Evolutionary conservation across 2,329 filamentous ascomycete species (phyloP).

Genomic region (Tolypocladium sp.): DNA sequence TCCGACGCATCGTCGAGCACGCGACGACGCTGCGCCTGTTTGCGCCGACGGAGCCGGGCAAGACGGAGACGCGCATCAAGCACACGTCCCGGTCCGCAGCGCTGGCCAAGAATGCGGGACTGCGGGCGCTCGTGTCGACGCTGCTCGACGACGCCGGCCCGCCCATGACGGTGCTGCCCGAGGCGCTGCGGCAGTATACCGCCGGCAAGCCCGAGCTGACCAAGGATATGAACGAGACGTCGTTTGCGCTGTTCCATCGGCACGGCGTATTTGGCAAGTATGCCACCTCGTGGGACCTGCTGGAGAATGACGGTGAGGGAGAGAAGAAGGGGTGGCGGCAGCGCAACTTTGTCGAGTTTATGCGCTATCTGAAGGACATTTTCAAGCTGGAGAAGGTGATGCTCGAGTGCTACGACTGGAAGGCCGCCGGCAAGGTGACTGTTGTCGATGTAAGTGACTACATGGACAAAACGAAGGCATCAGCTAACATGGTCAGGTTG

Average conservation of each 20-base stretch:
- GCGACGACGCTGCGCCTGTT: conserved; percentile 29
- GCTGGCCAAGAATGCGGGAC: conserved; percentile 19
- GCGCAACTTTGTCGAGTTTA: conserved; percentile 29
- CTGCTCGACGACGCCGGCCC: conserved; percentile 27
- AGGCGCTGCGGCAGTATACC: conserved; percentile 21
- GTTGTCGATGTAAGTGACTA: conserved; percentile 30
- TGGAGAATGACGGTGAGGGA: conserved; percentile 30
- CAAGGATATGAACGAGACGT: conserved; percentile 23
- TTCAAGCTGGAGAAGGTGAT: conserved; percentile 26
- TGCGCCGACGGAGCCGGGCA: conserved; percentile 12
- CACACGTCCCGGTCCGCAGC: conserved; percentile 30
- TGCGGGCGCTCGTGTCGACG: conserved; percentile 25
- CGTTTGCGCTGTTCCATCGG: conserved; percentile 25
- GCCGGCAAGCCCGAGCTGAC: conserved; percentile 19
- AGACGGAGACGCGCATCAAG: conserved; percentile 12
- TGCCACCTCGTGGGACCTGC: conserved; percentile 26
- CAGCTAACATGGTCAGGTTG: conserved; percentile 18
- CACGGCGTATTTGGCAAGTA: conserved; percentile 19
- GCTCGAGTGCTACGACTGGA: conserved; percentile 25
- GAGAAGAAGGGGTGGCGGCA: conserved; percentile 26
- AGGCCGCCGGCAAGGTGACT: conserved; percentile 20
- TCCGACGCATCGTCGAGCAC: conserved; percentile 27
- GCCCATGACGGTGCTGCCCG: conserved; percentile 23
- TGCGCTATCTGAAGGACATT: conserved; percentile 29
- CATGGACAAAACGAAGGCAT: not conserved